phyloP scores from a whole-genome alignment of 768 basidiomycete species.

The Suillus lakei region DNA sequence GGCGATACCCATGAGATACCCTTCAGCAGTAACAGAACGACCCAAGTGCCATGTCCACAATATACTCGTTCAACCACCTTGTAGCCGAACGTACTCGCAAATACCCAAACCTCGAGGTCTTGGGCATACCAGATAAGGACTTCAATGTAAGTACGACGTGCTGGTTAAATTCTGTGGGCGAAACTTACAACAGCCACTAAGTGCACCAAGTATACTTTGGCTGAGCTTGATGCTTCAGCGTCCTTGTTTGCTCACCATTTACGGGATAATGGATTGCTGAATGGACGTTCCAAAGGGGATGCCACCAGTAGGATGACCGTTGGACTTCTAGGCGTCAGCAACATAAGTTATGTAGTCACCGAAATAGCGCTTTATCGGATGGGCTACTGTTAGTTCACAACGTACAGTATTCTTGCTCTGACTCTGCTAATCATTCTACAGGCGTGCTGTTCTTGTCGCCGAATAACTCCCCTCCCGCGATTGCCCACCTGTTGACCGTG shows the following conservation, averaged over 20 bases:
- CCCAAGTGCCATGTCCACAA: conserved; percentile 20
- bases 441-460: conserved; percentile 43
- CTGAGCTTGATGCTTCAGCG: conserved; percentile 29
- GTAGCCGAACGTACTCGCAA: conserved; percentile 23
- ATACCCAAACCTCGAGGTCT: conserved; percentile 24
- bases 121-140: conserved; percentile 31
- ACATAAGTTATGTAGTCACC: conserved; percentile 30
- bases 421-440: conserved; percentile 8
- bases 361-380: conserved; percentile 35
- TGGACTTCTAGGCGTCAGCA: conserved; percentile 31
- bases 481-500: conserved; percentile 46
- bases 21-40: neutral
- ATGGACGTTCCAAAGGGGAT: conserved; percentile 29
- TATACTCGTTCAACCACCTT: conserved; percentile 34
- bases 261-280: conserved; percentile 21
- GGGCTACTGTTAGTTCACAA: conserved; percentile 32
- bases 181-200: conserved; percentile 6
- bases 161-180: neutral
- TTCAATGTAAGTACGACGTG: conserved; percentile 16
- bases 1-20: neutral
- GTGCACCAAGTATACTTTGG: conserved; percentile 30
- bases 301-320: conserved; percentile 28
- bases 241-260: conserved; percentile 31
- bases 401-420: neutral
- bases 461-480: conserved; percentile 51